A percentile compares a stretch with the other conserved stretches of the same genome.
These are phyloP conservation scores for Neurospora sp. DNA, from an alignment of 495 filamentous ascomycete genomes.

Conservation along the genomic window DNA sequence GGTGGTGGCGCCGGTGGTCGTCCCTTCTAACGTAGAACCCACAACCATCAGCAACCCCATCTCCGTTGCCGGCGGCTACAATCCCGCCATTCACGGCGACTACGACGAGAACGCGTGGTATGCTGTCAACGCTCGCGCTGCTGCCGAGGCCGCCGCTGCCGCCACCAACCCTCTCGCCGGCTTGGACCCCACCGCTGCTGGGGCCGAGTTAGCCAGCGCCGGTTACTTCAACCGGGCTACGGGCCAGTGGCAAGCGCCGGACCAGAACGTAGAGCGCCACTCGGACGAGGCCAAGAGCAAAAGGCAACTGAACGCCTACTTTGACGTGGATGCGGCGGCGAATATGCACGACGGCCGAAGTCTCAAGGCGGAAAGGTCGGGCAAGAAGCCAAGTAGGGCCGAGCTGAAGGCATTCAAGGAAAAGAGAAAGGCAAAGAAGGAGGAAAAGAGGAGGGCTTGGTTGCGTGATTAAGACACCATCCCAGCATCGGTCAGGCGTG, in stretches of 20 bases:
- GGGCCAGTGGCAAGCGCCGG: constrained; percentile 71
- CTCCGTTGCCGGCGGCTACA: constrained; percentile 61
- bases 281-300: constrained; percentile 82
- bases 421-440: constrained; percentile 68
- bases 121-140: constrained; percentile 43
- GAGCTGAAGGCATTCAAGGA: constrained; percentile 69
- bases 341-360: constrained; percentile 88
- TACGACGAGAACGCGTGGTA: constrained; percentile 94
- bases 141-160: constrained; percentile 17
- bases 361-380: constrained; percentile 78
- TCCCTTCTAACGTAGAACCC: constrained; percentile 16
- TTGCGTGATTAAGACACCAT: constrained; percentile 53
- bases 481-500: background rate
- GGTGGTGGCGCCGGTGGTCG: constrained; percentile 21
- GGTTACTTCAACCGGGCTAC: constrained; percentile 89
- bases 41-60: constrained; percentile 17
- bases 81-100: constrained; percentile 88
- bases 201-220: constrained; percentile 49
- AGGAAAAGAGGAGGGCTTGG: constrained; percentile 91
- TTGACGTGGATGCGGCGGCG: constrained; percentile 95
- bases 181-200: constrained; percentile 14
- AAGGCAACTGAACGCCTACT: constrained; percentile 89
- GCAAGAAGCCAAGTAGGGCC: constrained; percentile 77
- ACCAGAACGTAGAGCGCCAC: constrained; percentile 45
- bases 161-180: background rate